phyloP scores from a whole-genome alignment of 768 basidiomycete species.

The Tylopilus balloui region DNA sequence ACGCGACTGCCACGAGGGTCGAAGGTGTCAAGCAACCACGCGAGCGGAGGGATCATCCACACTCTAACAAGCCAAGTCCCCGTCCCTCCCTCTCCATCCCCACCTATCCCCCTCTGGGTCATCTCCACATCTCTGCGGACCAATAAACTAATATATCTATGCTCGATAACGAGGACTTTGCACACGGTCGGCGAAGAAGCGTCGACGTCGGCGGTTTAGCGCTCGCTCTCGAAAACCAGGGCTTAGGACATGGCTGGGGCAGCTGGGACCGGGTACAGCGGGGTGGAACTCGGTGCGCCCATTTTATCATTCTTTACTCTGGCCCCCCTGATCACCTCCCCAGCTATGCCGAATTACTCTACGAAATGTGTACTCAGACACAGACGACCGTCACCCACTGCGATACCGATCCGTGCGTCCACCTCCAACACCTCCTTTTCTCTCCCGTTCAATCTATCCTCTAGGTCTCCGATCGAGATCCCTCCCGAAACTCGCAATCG shows the following conservation, averaged over 20 bases:
- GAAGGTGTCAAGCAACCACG: conserved; percentile 35
- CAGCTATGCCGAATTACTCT: conserved; percentile 76
- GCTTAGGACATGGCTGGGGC: conserved; percentile 69
- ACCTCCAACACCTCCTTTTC: not conserved
- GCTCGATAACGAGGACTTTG: conserved; percentile 28
- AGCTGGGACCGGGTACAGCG: conserved; percentile 48
- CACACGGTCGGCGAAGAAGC: conserved; percentile 54
- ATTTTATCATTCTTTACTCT: conserved; percentile 1
- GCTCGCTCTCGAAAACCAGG: conserved; percentile 62
- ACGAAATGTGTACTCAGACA: conserved; percentile 82
- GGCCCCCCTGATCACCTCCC: conserved; percentile 19
- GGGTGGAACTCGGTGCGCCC: conserved; percentile 47
- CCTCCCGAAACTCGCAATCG: conserved; percentile 48
- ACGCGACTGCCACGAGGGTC: conserved; percentile 35
- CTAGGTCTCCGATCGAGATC: conserved; percentile 46
- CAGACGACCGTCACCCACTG: conserved; percentile 62
- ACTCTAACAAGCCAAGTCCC: conserved; percentile 14
- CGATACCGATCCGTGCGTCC: conserved; percentile 25
- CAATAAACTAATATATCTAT: conserved; percentile 6
- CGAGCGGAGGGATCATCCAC: conserved; percentile 32
- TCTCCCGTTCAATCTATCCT: conserved; percentile 11
- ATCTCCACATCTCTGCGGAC: not conserved
- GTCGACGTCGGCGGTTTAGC: conserved; percentile 89
- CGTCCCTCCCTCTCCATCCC: not conserved
- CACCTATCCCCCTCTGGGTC: not conserved